Percentiles rank a stretch among this genome's conserved stretches.
Conservation (phyloP, 148 eudicot species). For the Amaranthus palmeri region DNA sequence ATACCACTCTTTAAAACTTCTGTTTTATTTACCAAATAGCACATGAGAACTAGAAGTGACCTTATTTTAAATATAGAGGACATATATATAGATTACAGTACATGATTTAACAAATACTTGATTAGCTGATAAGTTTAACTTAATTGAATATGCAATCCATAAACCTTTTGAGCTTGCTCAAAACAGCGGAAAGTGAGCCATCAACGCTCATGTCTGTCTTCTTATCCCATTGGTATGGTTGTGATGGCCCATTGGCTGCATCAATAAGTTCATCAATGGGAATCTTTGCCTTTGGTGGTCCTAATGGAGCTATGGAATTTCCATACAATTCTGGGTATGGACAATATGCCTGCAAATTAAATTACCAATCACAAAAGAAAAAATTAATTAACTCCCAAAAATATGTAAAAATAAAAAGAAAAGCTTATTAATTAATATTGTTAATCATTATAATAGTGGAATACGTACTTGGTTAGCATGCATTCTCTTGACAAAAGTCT, state of each 20-base stretch:
- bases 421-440: no score
- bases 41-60: no score
- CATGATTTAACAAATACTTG: not conserved
- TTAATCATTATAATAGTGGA: no score
- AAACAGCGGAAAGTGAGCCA: slow-evolving; percentile 33
- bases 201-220: slow-evolving; percentile 61
- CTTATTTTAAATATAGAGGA: no score
- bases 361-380: not conserved
- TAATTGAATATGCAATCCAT: slow-evolving; percentile 27
- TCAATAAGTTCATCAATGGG: slow-evolving; percentile 44
- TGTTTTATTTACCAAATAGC: no score
- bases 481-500: slow-evolving; percentile 71
- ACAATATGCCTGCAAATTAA: slow-evolving; percentile 30
- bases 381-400: not conserved
- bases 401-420: no score
- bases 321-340: slow-evolving; percentile 40
- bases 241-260: slow-evolving; percentile 41
- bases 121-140: not conserved
- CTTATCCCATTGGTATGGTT: slow-evolving; percentile 47
- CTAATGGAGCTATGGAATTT: slow-evolving; percentile 29
- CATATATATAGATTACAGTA: no score
- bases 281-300: slow-evolving; percentile 45
- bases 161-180: slow-evolving; percentile 20
- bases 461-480: slow-evolving; percentile 49
- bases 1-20: no score